Base-by-base conservation (phyloP, 495 filamentous ascomycete genomes). In the Apiosordaria backusii region DNA sequence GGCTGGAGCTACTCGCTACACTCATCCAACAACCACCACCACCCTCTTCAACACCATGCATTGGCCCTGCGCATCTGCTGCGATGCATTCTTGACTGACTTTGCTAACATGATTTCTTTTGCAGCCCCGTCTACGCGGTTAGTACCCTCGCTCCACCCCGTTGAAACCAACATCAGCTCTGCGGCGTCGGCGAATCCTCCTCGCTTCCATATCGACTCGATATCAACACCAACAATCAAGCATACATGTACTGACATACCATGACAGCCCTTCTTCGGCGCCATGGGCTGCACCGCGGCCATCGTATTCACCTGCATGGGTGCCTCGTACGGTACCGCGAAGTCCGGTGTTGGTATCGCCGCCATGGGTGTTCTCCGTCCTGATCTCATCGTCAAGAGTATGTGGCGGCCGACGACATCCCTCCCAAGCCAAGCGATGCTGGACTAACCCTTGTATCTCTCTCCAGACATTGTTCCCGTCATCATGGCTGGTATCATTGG, bases 401-500 rank as follows among this genome's bases (percentile, higher is more conserved):
- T 40, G 75, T 75, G 40, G 13, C 24, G 27, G n/a, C 24, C 23
- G 15, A 50, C n/a, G 27, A 62, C 15, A 62, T 5, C 13, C 9
- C 7, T 22, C 27, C 24, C 18, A 62, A 13, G 35, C 13, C 57
- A 50, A 1, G 50, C 15, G 9, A 45, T 19, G 5, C 10, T n/a
- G 18, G 22, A 24, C 21, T 26, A 65, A 50, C 52, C 4, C 10
- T 19, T 18, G 60, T n/a, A 13, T 23, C 26, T 22, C 45, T 16
- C 7, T 26, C 27, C 70, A 99, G 95, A 98, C 85, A 97, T 99
- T 76, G 93, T 99, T 66, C 95, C 95, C 75, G 95, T 99, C 80
- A 96, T 99, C 87, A 99, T 99, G 95, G 95, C 95, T 85, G 95
- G 95, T 98, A 99, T 99, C 83, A 97, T 99, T 80, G 96, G 91